Evolutionary conservation across 2,329 filamentous ascomycete genomes (phyloP).

Genomic region (Aspergillus sp.): DNA sequence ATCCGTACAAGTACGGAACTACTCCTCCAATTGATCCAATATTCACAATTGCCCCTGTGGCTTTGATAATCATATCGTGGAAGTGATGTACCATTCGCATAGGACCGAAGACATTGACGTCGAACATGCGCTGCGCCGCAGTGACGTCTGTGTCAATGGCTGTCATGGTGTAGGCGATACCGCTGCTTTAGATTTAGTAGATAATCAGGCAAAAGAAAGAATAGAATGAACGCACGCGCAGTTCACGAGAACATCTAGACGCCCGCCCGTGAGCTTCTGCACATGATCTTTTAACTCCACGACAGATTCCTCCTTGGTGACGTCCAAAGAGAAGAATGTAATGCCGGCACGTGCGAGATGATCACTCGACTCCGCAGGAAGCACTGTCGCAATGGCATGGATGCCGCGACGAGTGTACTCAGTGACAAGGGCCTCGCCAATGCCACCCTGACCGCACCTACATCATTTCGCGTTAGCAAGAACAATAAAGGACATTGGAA

Average conservation of each 20-base stretch:
- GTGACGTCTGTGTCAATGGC: slow-evolving; percentile 2
- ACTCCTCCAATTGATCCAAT: slow-evolving; percentile 15
- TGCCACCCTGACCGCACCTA: slow-evolving; percentile 3
- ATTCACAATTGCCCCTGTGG: slow-evolving; percentile 18
- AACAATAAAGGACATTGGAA: neutral
- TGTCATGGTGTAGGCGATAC: slow-evolving; percentile 5
- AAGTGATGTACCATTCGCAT: slow-evolving; percentile 6
- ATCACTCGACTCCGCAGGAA: slow-evolving; percentile 1
- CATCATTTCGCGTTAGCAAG: neutral
- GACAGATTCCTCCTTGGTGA: slow-evolving; percentile 6
- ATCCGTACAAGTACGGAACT: slow-evolving; percentile 5
- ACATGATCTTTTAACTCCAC: neutral
- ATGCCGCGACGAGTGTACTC: neutral
- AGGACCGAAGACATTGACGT: slow-evolving; percentile 5
- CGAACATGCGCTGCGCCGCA: slow-evolving; percentile 5
- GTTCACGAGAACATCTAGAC: slow-evolving; percentile 10
- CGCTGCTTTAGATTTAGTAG: neutral
- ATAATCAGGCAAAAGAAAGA: neutral
- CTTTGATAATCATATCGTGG: slow-evolving; percentile 1
- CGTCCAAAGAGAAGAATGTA: slow-evolving; percentile 6
- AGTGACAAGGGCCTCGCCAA: slow-evolving; percentile 2
- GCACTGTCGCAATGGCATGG: slow-evolving; percentile 45
- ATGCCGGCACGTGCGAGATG: slow-evolving; percentile 2
- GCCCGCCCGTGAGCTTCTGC: slow-evolving; percentile 4
- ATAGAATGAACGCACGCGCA: slow-evolving; percentile 4